Evolutionary conservation across 108 stramenopile genomes (phyloP).

Genomic region (Bacterosira constricta): DNA sequence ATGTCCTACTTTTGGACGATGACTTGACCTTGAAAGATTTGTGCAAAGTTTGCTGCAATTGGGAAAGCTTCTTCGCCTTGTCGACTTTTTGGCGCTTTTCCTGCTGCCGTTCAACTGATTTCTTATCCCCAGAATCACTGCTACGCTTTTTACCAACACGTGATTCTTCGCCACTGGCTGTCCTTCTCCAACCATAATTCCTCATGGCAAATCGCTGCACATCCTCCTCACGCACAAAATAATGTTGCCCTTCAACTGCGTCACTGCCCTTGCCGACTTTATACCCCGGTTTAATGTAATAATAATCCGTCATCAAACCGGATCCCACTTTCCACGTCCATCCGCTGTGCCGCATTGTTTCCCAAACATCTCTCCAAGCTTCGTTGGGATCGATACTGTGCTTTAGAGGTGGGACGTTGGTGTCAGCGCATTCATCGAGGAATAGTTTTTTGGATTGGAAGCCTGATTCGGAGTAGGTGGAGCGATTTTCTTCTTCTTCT

Average conservation of each 20-base stretch:
- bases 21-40: no score
- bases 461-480: conserved; percentile 17
- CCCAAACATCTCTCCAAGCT: conserved; percentile 35
- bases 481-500: conserved; percentile 1
- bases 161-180: background rate
- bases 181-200: conserved; percentile 38
- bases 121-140: background rate
- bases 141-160: background rate
- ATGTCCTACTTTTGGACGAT: background rate
- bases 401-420: conserved; percentile 8
- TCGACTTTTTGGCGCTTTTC: background rate
- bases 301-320: conserved; percentile 45
- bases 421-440: conserved; percentile 18
- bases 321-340: conserved; percentile 43
- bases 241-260: conserved; percentile 30
- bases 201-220: conserved; percentile 37
- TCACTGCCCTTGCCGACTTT: conserved; percentile 30
- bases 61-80: background rate
- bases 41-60: background rate
- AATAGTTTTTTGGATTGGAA: conserved; percentile 18
- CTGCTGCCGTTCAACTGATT: no score
- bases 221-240: conserved; percentile 23
- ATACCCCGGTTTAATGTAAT: conserved; percentile 37
- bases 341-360: conserved; percentile 22
- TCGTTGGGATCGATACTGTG: conserved; percentile 5